Percentiles rank a stretch among this genome's conserved stretches.
Conservation (phyloP, 1,284 basidiomycete species). For the Psilocybe mexicana region DNA sequence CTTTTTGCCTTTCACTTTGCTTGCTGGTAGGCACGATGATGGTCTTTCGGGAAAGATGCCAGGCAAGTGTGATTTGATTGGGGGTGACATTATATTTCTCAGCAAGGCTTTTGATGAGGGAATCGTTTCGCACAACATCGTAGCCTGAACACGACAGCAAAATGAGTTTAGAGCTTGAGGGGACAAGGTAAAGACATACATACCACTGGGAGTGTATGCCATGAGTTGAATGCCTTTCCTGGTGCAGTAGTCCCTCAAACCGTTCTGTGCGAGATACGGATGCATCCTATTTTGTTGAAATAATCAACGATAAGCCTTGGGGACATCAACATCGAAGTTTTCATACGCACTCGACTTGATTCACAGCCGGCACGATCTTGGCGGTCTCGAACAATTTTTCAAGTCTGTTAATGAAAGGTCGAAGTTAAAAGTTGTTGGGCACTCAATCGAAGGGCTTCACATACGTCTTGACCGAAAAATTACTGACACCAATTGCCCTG, state of each 20-base stretch:
- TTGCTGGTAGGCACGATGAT: constrained; percentile 43
- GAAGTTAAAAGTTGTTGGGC: not conserved
- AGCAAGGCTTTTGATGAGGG: constrained; percentile 41
- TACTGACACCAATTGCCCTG: constrained; percentile 71
- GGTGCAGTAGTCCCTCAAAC: constrained; percentile 32
- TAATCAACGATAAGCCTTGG: not conserved
- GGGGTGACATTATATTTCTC: constrained; percentile 43
- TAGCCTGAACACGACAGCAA: constrained; percentile 30
- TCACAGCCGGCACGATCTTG: constrained; percentile 38
- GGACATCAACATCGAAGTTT: not conserved
- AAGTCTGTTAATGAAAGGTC: constrained; percentile 30
- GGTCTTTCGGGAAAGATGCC: constrained; percentile 45
- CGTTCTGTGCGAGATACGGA: constrained; percentile 34
- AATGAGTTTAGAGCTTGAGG: not conserved
- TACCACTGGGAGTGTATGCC: constrained; percentile 39
- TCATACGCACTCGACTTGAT: constrained; percentile 42
- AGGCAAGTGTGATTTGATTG: constrained; percentile 44
- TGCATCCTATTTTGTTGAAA: constrained; percentile 27
- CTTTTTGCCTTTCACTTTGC: constrained; percentile 41
- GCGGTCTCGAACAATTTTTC: constrained; percentile 37
- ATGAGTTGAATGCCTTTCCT: constrained; percentile 34
- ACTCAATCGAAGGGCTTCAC: constrained; percentile 7
- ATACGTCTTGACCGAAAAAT: constrained; percentile 49
- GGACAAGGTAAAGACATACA: not conserved
- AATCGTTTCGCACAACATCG: constrained; percentile 40